Conservation (phyloP, 129 eudicot species). For the Chrysanthemum seticuspe region DNA sequence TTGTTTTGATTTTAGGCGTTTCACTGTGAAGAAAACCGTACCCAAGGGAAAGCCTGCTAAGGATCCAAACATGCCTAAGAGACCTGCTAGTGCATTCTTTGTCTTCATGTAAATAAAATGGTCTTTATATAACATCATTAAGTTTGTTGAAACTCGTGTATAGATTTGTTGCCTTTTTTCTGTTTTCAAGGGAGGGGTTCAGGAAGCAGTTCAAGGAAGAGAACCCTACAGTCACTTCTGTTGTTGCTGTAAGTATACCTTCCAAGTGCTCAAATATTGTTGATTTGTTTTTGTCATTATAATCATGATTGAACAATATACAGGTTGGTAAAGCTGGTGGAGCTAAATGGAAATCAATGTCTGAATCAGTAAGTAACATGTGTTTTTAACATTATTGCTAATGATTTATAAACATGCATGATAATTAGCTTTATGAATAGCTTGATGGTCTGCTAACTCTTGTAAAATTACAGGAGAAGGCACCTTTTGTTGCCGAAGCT, state of each 20-base stretch:
- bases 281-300: neutral
- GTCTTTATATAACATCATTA: too few relatives aligned
- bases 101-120: constrained; percentile 58
- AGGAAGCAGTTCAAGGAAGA: constrained; percentile 66
- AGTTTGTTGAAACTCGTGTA: neutral
- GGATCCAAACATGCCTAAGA: constrained; percentile 96
- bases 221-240: constrained; percentile 54
- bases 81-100: constrained; percentile 85
- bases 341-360: constrained; percentile 62
- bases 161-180: neutral
- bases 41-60: constrained; percentile 49
- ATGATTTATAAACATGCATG: too few relatives aligned
- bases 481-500: constrained; percentile 55
- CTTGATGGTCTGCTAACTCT: neutral
- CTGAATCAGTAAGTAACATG: constrained; percentile 44
- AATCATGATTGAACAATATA: neutral
- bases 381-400: neutral
- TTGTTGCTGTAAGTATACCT: constrained; percentile 61
- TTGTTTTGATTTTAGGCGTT: too few relatives aligned
- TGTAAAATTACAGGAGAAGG: constrained; percentile 52
- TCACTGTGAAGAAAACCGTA: constrained; percentile 53
- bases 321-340: constrained; percentile 96
- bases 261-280: neutral
- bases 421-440: neutral
- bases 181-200: constrained; percentile 56